Evolutionary conservation across 495 filamentous ascomycete genomes (phyloP).

Genomic region (Hypomontagnella submonticulosa): DNA sequence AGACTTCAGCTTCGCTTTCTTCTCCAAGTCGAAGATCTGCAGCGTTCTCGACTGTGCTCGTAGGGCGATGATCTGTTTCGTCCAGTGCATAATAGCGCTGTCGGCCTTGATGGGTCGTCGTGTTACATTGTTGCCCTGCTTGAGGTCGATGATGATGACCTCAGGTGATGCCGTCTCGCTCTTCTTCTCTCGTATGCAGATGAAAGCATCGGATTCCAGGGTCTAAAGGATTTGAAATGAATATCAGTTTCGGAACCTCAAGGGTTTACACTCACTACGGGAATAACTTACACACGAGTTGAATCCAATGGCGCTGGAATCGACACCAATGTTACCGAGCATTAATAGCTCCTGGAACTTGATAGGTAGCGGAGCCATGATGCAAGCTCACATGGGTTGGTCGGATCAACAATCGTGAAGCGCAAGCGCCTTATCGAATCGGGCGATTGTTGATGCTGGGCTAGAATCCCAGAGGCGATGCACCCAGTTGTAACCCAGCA

Average conservation of each 20-base stretch:
- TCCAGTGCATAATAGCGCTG: slow-evolving; percentile 99
- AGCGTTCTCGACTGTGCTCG: slow-evolving; percentile 91
- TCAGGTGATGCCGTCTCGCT: slow-evolving; percentile 83
- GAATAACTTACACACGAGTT: slow-evolving; percentile 86
- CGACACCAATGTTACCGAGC: slow-evolving; percentile 83
- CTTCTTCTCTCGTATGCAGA: slow-evolving; percentile 94
- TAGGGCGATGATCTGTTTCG: slow-evolving; percentile 92
- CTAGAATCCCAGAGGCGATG: slow-evolving; percentile 27
- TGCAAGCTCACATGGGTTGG: slow-evolving; percentile 47
- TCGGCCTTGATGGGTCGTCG: slow-evolving; percentile 97
- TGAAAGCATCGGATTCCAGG: slow-evolving; percentile 93
- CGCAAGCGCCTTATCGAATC: slow-evolving; percentile 32
- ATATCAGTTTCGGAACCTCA: slow-evolving; percentile 33
- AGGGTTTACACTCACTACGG: slow-evolving; percentile 9
- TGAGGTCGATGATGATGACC: slow-evolving; percentile 96
- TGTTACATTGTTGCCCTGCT: slow-evolving; percentile 92
- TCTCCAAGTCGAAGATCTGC: slow-evolving; percentile 94
- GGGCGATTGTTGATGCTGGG: slow-evolving; percentile 23
- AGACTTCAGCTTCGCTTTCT: slow-evolving; percentile 93
- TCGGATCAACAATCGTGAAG: slow-evolving; percentile 28
- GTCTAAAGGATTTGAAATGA: slow-evolving; percentile 73
- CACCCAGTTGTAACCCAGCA: slow-evolving; percentile 16
- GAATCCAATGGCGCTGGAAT: slow-evolving; percentile 91
- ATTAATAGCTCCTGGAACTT: slow-evolving; percentile 94
- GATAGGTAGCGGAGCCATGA: slow-evolving; percentile 77